Evolutionary conservation across 1,139 yeast genomes (phyloP).

Genomic region (Saccharomyces hybrid): DNA sequence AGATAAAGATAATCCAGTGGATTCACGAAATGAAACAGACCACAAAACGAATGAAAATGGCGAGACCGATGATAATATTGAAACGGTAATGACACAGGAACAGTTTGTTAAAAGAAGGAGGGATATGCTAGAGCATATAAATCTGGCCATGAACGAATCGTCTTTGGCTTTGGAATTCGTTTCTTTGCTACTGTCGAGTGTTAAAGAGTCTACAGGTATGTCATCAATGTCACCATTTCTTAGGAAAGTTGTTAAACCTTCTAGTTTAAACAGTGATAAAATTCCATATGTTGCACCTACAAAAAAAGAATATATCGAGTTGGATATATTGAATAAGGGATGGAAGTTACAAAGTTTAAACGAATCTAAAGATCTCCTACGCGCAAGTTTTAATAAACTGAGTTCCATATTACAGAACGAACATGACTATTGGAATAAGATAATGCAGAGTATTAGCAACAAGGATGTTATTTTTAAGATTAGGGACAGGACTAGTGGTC

Average conservation of each 20-base stretch:
- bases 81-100: constrained; percentile 35
- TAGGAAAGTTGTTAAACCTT: constrained; percentile 67
- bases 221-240: constrained; percentile 87
- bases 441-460: constrained; percentile 37
- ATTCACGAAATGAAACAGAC: constrained; percentile 11
- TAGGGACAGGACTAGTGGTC: constrained; percentile 44
- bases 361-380: constrained; percentile 47
- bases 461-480: constrained; percentile 71
- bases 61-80: constrained; percentile 5
- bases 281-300: constrained; percentile 28
- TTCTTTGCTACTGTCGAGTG: constrained; percentile 72
- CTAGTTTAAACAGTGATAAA: constrained; percentile 67
- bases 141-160: constrained; percentile 76
- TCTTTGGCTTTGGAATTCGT: constrained; percentile 83
- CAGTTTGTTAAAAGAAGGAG: constrained; percentile 49
- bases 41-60: constrained; percentile 5
- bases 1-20: constrained; percentile 7
- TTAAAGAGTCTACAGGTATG: constrained; percentile 76
- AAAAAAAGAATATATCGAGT: constrained; percentile 17
- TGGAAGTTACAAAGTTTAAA: constrained; percentile 75
- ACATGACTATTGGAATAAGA: constrained; percentile 62
- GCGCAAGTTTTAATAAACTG: constrained; percentile 45
- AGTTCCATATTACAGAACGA: constrained; percentile 54
- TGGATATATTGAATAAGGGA: constrained; percentile 52
- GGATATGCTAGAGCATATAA: constrained; percentile 50